Conservation (phyloP, 768 basidiomycete species). For the Tricholoma terreum region DNA sequence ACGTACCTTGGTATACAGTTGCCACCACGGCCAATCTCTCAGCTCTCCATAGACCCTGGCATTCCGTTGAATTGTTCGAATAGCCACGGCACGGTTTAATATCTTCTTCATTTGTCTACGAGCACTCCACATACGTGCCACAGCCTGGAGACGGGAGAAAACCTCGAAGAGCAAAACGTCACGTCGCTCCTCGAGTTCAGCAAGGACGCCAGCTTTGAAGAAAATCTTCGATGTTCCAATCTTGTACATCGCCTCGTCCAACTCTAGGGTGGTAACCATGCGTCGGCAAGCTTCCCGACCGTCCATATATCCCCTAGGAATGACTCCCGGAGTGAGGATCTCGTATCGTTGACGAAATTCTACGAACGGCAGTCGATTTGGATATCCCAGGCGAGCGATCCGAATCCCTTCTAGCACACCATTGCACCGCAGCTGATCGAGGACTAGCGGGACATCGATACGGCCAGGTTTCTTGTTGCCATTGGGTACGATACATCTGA, state of each 20-base stretch:
- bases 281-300: conserved; percentile 90
- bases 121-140: conserved; percentile 80
- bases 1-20: conserved; percentile 85
- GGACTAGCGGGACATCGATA: conserved; percentile 89
- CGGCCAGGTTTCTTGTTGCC: conserved; percentile 85
- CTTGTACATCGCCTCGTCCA: conserved; percentile 81
- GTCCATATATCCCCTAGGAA: conserved; percentile 96
- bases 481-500: conserved; percentile 97
- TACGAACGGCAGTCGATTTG: conserved; percentile 93
- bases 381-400: conserved; percentile 95
- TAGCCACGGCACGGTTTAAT: conserved; percentile 86
- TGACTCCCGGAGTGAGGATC: conserved; percentile 88
- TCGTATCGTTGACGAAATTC: conserved; percentile 98
- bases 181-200: conserved; percentile 90
- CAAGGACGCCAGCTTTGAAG: conserved; percentile 97
- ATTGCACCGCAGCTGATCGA: conserved; percentile 96
- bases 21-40: conserved; percentile 99
- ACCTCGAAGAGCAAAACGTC: conserved; percentile 86
- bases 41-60: conserved; percentile 88
- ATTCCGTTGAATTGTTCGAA: conserved; percentile 91
- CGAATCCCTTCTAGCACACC: conserved; percentile 99
- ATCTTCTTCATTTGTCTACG: conserved; percentile 92
- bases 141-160: conserved; percentile 85
- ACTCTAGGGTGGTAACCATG: conserved; percentile 86
- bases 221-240: conserved; percentile 98